These are phyloP conservation scores for Emergomyces pasteurianus DNA, from an alignment of 2,329 filamentous ascomycete species.

Conservation along the genomic window DNA sequence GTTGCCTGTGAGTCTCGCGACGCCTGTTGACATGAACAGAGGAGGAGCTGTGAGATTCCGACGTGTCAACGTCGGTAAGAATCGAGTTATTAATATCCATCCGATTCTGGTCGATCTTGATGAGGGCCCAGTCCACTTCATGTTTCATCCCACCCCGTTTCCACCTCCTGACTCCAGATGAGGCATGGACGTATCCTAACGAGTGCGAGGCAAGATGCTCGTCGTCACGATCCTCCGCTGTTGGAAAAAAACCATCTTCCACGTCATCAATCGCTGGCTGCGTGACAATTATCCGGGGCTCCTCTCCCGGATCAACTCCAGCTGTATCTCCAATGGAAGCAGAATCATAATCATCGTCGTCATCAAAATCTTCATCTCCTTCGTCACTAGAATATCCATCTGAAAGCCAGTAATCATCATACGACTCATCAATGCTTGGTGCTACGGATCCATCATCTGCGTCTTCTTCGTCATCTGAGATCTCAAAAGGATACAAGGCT, in stretches of 20 bases:
- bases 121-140: slow-evolving; percentile 92
- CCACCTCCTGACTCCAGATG: slow-evolving; percentile 74
- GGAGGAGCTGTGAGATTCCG: slow-evolving; percentile 16
- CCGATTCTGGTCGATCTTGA: slow-evolving; percentile 63
- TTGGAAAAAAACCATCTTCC: slow-evolving; percentile 69
- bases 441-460: slow-evolving; percentile 29
- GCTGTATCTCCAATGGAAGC: slow-evolving; percentile 59
- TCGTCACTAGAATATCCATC: slow-evolving; percentile 42
- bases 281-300: slow-evolving; percentile 69
- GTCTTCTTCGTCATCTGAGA: slow-evolving; percentile 44
- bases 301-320: slow-evolving; percentile 62
- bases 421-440: slow-evolving; percentile 24
- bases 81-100: slow-evolving; percentile 62
- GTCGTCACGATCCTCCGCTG: slow-evolving; percentile 60
- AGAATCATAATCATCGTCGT: slow-evolving; percentile 44
- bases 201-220: slow-evolving; percentile 74
- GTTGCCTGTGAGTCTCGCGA: slow-evolving; percentile 36
- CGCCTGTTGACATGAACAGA: slow-evolving; percentile 12
- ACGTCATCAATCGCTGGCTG: slow-evolving; percentile 87
- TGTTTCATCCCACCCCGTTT: slow-evolving; percentile 61
- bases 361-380: slow-evolving; percentile 34
- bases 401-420: slow-evolving; percentile 34
- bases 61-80: slow-evolving; percentile 7
- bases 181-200: slow-evolving; percentile 76
- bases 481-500: slow-evolving; percentile 35